phyloP scores from a whole-genome alignment of 2,329 filamentous ascomycete species.

The Talaromyces sp. region DNA sequence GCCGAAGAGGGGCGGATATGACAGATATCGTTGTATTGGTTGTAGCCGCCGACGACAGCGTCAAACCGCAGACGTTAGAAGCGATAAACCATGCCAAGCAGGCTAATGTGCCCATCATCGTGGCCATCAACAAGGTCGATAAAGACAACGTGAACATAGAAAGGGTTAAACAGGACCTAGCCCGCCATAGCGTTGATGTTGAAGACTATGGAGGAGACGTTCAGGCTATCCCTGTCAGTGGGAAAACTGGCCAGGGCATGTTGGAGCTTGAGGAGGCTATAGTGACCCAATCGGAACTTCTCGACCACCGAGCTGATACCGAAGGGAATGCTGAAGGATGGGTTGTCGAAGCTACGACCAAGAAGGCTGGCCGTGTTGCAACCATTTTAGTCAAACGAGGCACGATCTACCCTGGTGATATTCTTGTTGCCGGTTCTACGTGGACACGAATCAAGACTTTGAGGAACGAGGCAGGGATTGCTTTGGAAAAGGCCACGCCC shows the following conservation, averaged over 20 bases:
- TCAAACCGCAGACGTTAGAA: slow-evolving; percentile 95
- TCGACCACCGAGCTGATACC: slow-evolving; percentile 79
- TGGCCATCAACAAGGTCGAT: slow-evolving; percentile 96
- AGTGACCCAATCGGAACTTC: slow-evolving; percentile 76
- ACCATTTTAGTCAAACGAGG: slow-evolving; percentile 86
- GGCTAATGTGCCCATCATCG: slow-evolving; percentile 89
- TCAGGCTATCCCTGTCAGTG: slow-evolving; percentile 85
- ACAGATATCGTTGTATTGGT: slow-evolving; percentile 96
- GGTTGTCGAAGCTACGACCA: slow-evolving; percentile 88
- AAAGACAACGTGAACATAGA: slow-evolving; percentile 78
- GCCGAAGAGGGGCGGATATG: slow-evolving; percentile 88
- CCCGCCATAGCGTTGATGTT: slow-evolving; percentile 77
- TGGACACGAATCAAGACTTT: slow-evolving; percentile 84
- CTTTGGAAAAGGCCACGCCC: slow-evolving; percentile 70
- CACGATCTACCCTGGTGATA: slow-evolving; percentile 73
- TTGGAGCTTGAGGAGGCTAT: slow-evolving; percentile 86
- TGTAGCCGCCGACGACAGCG: slow-evolving; percentile 92
- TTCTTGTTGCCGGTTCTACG: slow-evolving; percentile 80
- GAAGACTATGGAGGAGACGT: slow-evolving; percentile 95
- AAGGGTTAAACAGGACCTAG: slow-evolving; percentile 81
- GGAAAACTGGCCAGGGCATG: slow-evolving; percentile 92
- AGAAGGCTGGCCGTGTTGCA: slow-evolving; percentile 76
- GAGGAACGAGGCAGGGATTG: slow-evolving; percentile 75
- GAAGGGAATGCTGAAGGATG: slow-evolving; percentile 82
- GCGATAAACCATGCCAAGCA: slow-evolving; percentile 88